phyloP scores from a whole-genome alignment of 2,329 filamentous ascomycete species.

The Stagonosporopsis rhizophila region DNA sequence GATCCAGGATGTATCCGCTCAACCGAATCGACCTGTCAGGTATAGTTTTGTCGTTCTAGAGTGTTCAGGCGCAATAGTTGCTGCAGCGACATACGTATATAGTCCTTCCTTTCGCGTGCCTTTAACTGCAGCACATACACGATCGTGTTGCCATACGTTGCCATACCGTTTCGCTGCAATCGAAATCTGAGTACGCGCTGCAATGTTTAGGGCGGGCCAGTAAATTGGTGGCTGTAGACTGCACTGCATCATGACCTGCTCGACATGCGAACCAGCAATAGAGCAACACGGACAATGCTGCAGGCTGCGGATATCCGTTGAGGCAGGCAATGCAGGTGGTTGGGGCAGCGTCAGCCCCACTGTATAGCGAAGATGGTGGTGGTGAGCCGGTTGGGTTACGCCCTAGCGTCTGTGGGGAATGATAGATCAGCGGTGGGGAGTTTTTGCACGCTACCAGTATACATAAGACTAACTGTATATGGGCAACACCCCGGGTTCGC shows the following conservation, averaged over 20 bases:
- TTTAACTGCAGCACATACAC: neutral
- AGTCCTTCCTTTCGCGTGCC: conserved; percentile 5
- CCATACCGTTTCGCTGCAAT: conserved; percentile 1
- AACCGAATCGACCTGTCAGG: conserved; percentile 5
- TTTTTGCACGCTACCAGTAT: conserved; percentile 6
- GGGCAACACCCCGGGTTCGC: conserved; percentile 11
- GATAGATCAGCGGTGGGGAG: conserved; percentile 13
- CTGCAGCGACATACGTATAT: conserved; percentile 1
- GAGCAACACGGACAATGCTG: neutral
- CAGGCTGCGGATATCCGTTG: conserved; percentile 8
- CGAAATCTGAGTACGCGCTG: neutral
- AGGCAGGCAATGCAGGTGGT: conserved; percentile 4
- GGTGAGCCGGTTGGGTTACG: conserved; percentile 20
- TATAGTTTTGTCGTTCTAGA: neutral
- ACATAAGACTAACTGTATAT: conserved; percentile 9
- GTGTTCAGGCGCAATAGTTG: neutral
- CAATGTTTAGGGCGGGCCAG: neutral
- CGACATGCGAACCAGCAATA: neutral
- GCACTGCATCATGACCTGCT: conserved; percentile 1
- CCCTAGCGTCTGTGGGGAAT: conserved; percentile 28
- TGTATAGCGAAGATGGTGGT: conserved; percentile 9
- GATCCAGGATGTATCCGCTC: conserved; percentile 10
- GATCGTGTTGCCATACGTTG: no score
- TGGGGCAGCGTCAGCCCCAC: conserved; percentile 13
- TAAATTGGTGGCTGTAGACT: conserved; percentile 4